phyloP scores from a whole-genome alignment of 78 protist species.

The Pelomyxa schiedti region DNA sequence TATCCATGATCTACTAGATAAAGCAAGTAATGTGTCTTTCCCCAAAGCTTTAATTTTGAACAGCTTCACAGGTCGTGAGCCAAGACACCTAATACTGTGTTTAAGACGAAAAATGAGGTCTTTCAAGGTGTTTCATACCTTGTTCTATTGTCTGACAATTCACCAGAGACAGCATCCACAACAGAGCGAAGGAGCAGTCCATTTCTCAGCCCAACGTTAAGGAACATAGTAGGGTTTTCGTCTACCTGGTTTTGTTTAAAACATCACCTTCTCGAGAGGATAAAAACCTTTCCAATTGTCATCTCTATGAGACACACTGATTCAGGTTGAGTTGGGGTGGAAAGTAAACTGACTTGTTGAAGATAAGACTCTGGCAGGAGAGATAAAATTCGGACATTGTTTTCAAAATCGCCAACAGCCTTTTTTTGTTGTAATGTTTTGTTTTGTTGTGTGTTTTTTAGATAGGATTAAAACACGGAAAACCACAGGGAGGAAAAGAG shows the following conservation, averaged over 20 bases:
- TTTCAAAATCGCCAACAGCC: conserved; percentile 3
- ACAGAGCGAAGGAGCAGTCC: conserved; percentile 80
- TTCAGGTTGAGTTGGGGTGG: too few species aligned
- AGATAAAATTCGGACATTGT: neutral
- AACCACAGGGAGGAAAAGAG: too few species aligned
- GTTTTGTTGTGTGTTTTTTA: too few species aligned
- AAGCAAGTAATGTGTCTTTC: conserved; percentile 70
- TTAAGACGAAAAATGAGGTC: neutral
- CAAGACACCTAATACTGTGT: conserved; percentile 34
- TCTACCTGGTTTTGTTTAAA: too few species aligned
- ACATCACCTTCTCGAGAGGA: too few species aligned
- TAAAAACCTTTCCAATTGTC: too few species aligned
- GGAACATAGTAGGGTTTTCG: conserved; percentile 23
- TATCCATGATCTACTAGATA: conserved; percentile 80
- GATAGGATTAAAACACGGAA: too few species aligned
- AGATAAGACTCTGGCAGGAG: neutral
- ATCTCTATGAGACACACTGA: too few species aligned
- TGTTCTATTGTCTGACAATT: conserved; percentile 69
- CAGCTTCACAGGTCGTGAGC: conserved; percentile 67
- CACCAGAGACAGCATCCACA: conserved; percentile 72
- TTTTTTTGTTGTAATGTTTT: neutral
- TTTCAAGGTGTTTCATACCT: neutral
- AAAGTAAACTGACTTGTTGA: too few species aligned
- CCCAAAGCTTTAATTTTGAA: conserved; percentile 28
- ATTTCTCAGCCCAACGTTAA: conserved; percentile 79